Evolutionary conservation across 2,329 filamentous ascomycete genomes (phyloP).

Genomic region (Fusarium buharicum): DNA sequence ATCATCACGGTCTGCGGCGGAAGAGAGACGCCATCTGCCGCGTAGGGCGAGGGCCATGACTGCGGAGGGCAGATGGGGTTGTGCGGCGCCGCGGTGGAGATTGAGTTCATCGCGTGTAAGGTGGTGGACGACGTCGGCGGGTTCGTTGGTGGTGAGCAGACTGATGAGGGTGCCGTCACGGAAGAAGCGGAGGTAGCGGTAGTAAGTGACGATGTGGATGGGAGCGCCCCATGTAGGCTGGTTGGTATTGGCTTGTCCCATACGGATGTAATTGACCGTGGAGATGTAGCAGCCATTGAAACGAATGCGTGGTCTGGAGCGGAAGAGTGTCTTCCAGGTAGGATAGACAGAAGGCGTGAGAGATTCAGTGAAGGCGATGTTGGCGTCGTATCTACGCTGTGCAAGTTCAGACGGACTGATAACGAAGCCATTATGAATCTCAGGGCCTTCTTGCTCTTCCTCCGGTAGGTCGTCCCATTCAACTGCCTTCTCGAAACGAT

Average conservation of each 20-base stretch:
- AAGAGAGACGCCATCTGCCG: slow-evolving; percentile 63
- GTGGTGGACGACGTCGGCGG: slow-evolving; percentile 86
- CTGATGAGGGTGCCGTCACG: slow-evolving; percentile 86
- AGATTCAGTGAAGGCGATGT: slow-evolving; percentile 52
- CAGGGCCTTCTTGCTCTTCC: slow-evolving; percentile 48
- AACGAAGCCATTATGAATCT: slow-evolving; percentile 47
- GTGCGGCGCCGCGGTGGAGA: slow-evolving; percentile 52
- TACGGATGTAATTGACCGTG: slow-evolving; percentile 92
- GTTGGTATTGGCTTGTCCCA: slow-evolving; percentile 77
- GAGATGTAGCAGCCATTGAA: slow-evolving; percentile 98
- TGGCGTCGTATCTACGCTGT: slow-evolving; percentile 48
- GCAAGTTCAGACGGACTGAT: slow-evolving; percentile 53
- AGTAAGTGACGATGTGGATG: slow-evolving; percentile 97
- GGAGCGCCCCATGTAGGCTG: slow-evolving; percentile 81
- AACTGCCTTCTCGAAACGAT: slow-evolving; percentile 74
- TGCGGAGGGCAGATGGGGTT: slow-evolving; percentile 52
- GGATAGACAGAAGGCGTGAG: slow-evolving; percentile 59
- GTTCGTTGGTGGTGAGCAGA: slow-evolving; percentile 82
- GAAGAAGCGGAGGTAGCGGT: slow-evolving; percentile 95
- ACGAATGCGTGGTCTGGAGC: slow-evolving; percentile 82
- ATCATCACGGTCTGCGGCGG: slow-evolving; percentile 48
- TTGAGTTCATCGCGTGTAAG: slow-evolving; percentile 76
- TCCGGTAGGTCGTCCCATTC: slow-evolving; percentile 62
- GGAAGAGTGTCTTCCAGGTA: slow-evolving; percentile 78
- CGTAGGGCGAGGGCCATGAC: slow-evolving; percentile 76